Evolutionary conservation across 306 rosid genomes (phyloP).

Genomic region (Dalbergia cultrata): DNA sequence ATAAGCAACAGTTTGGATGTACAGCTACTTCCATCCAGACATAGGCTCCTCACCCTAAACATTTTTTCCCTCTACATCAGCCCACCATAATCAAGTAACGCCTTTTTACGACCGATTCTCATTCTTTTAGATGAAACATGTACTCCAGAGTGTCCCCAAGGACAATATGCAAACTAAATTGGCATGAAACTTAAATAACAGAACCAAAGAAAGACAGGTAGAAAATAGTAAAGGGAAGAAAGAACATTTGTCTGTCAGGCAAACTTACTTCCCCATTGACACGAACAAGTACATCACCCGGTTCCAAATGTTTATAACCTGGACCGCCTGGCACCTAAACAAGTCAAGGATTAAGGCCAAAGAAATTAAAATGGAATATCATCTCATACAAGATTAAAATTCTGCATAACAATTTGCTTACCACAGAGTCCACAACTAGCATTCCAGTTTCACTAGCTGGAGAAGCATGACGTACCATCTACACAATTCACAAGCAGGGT

Average conservation of each 20-base stretch:
- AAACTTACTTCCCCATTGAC: slow-evolving; percentile 91
- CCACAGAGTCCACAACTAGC: slow-evolving; percentile 97
- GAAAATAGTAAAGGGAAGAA: neutral
- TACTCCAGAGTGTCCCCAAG: slow-evolving; percentile 1
- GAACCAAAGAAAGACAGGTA: slow-evolving; percentile 15
- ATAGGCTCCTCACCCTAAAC: neutral
- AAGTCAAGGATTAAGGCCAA: slow-evolving; percentile 45
- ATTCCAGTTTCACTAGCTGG: slow-evolving; percentile 89
- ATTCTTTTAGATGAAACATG: slow-evolving; percentile 11
- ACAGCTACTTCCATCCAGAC: slow-evolving; percentile 32
- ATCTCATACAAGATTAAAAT: slow-evolving; percentile 13
- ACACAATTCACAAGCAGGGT: slow-evolving; percentile 49
- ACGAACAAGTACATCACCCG: slow-evolving; percentile 96
- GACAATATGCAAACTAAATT: neutral
- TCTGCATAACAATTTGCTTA: slow-evolving; percentile 51
- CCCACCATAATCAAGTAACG: slow-evolving; percentile 20
- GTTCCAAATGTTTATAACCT: slow-evolving; percentile 82
- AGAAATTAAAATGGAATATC: slow-evolving; percentile 40
- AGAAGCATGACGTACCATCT: slow-evolving; percentile 90
- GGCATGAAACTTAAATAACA: slow-evolving; percentile 25
- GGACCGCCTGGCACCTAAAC: slow-evolving; percentile 98
- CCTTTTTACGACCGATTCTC: slow-evolving; percentile 20
- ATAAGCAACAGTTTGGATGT: slow-evolving; percentile 38
- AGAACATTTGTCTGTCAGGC: slow-evolving; percentile 13
- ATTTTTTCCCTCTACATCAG: slow-evolving; percentile 22